Conservation (phyloP, 371 early-diverging fungal species). For the Mucor piriformis region DNA sequence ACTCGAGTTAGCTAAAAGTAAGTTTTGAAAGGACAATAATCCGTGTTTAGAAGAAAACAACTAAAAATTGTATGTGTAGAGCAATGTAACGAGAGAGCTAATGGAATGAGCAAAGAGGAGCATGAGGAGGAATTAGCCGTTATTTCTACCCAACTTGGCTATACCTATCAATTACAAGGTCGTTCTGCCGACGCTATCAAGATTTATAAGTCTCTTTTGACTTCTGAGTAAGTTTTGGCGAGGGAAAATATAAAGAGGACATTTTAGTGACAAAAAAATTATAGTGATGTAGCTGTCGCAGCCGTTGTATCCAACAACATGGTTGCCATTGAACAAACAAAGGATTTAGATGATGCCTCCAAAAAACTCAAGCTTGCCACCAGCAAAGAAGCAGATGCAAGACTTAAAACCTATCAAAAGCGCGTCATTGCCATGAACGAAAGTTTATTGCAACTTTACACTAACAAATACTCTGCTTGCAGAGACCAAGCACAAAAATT, state of each 20-base stretch:
- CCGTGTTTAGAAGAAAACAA: no score
- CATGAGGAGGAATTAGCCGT: slow-evolving; percentile 73
- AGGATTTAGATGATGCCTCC: slow-evolving; percentile 62
- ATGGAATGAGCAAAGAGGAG: slow-evolving; percentile 59
- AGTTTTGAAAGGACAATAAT: slow-evolving; percentile 3
- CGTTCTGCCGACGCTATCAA: slow-evolving; percentile 60
- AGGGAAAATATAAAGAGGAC: no score
- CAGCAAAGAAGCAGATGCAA: slow-evolving; percentile 59
- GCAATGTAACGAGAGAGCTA: slow-evolving; percentile 39
- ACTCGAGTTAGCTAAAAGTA: slow-evolving; percentile 62
- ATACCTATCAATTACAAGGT: slow-evolving; percentile 71
- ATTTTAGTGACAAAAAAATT: slow-evolving; percentile 1
- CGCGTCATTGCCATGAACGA: slow-evolving; percentile 73
- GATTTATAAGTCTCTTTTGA: slow-evolving; percentile 64
- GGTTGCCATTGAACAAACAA: slow-evolving; percentile 56
- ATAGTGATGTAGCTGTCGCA: slow-evolving; percentile 54
- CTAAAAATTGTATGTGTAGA: slow-evolving; percentile 18
- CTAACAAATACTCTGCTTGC: slow-evolving; percentile 53
- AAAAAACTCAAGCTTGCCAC: slow-evolving; percentile 62
- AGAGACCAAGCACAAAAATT: slow-evolving; percentile 57
- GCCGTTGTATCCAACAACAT: slow-evolving; percentile 76
- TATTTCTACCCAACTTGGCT: slow-evolving; percentile 73
- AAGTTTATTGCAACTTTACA: slow-evolving; percentile 57
- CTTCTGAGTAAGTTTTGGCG: slow-evolving; percentile 52
- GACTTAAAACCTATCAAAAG: slow-evolving; percentile 65